Percentiles rank a stretch among this genome's conserved stretches.
These are phyloP conservation scores for Microstegium vimineum DNA, from an alignment of 176 grass and related monocot species.

Conservation along the genomic window DNA sequence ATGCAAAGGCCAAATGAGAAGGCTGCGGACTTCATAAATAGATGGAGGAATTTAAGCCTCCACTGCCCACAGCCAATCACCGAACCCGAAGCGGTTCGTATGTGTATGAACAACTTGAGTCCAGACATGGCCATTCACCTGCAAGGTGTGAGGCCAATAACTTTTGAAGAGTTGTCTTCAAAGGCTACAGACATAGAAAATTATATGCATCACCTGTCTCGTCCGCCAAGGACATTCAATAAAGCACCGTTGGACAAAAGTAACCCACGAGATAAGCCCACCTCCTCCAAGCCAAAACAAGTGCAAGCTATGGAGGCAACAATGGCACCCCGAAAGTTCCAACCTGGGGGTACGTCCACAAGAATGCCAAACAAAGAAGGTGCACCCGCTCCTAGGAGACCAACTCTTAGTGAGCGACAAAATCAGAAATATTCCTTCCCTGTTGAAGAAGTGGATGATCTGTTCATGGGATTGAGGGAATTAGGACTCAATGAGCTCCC, in stretches of 20 bases:
- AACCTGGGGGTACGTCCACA: accelerated
- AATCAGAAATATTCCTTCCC: not conserved
- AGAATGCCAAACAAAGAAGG: not conserved
- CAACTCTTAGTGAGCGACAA: not conserved
- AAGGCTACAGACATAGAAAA: not conserved
- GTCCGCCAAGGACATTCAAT: not conserved
- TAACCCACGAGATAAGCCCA: no score
- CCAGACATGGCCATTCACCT: not conserved
- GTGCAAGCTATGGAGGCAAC: not conserved
- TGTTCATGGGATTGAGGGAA: not conserved
- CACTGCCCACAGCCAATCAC: not conserved
- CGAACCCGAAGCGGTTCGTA: not conserved
- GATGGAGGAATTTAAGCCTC: not conserved
- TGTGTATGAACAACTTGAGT: not conserved
- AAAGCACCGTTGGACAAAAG: no score
- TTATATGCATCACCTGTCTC: not conserved
- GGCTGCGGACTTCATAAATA: not conserved
- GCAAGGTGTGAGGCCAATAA: not conserved
- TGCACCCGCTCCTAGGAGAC: not conserved
- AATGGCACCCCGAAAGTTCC: accelerated
- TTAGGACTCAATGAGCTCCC: not conserved
- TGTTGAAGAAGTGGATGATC: not conserved
- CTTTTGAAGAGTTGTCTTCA: not conserved
- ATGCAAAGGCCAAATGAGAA: not conserved
- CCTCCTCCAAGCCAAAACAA: not conserved